Base-by-base conservation (phyloP, 2,329 filamentous ascomycete genomes). In the Didymella sp. region DNA sequence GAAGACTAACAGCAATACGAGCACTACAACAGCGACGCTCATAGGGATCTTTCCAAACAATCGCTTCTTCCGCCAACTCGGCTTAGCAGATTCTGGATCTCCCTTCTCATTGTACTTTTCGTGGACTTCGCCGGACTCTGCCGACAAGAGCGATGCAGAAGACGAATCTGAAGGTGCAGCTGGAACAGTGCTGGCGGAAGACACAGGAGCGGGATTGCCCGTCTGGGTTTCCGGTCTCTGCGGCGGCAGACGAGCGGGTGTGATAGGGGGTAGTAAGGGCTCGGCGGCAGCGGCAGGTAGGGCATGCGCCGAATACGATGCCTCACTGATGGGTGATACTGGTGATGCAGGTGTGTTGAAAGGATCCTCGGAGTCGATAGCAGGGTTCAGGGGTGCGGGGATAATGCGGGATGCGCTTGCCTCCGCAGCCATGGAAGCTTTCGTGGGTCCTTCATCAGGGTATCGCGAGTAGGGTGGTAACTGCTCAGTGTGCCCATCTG, bases 401-500 rank as follows among this genome's bases (percentile, higher is more conserved):
- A 71, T 52, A 9, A 73, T 51, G 35, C 69, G 70, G 15, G 71
- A 74, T 43, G 72, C 66, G 56, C 68, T 74, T 38, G 68, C 69
- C 56, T 73, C 71, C 9, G 73, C 65, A 44, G 76, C 68, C 60
- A 81, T 64, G 12, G 79, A 73, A 9, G 78, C 78, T 84, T 92
- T 81, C 75, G 84, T 71, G 72, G 84, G 76, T 77, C 88, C 80
- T 54, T 91, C 89, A 49, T 96, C 90, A 2, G 93, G 91, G 75
- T 96, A 97, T 73, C 92, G 84, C 13, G 91, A 91, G 72, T 98
- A 98, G 0, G 94, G 94, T 12, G 94, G 94, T 17, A 97, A 80
- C 74, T 96, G 91, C 76, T 98, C 94, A 1, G 90, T 89, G 71
- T 97, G 92, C 1, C 93, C 93, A 69, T 96, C 87, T 0, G 90